Conservation (phyloP, 75 land plant species). For the Selaginella tamariscina region DNA sequence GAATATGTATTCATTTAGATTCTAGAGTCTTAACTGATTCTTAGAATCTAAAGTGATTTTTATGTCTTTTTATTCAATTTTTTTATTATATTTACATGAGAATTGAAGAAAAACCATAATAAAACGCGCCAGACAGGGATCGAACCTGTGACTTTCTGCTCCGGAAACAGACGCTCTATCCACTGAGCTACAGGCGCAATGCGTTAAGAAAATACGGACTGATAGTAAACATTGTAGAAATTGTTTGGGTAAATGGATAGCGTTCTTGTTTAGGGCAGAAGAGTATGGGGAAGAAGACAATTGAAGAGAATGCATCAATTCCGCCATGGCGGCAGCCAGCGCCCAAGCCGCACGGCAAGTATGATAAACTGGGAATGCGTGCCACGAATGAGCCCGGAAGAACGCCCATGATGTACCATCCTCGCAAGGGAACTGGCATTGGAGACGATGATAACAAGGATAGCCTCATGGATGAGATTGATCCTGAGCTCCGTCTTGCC, state of each 20-base stretch:
- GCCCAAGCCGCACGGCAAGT: conserved; percentile 24
- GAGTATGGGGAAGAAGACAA: background rate
- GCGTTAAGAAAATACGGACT: no score
- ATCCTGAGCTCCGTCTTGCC: conserved; percentile 63
- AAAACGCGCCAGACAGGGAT: conserved; percentile 14
- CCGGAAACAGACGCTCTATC: conserved; percentile 15
- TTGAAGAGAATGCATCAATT: no score
- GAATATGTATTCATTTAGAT: no score
- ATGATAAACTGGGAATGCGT: conserved; percentile 36
- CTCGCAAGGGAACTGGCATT: conserved; percentile 23
- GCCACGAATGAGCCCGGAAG: conserved; percentile 53
- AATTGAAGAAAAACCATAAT: no score
- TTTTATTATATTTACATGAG: no score
- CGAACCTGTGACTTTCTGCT: conserved; percentile 15
- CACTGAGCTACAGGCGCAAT: conserved; percentile 14
- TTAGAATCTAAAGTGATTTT: no score
- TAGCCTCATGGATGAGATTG: conserved; percentile 34
- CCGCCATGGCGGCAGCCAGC: conserved; percentile 58
- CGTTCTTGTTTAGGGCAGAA: background rate
- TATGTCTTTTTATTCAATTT: no score
- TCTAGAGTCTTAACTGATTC: no score
- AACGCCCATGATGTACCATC: conserved; percentile 56
- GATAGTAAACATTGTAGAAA: background rate
- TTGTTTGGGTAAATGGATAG: background rate
- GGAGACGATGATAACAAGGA: conserved; percentile 19